Evolutionary conservation across 1,284 basidiomycete genomes (phyloP).

Genomic region (Cutaneotrichosporon cutaneum): DNA sequence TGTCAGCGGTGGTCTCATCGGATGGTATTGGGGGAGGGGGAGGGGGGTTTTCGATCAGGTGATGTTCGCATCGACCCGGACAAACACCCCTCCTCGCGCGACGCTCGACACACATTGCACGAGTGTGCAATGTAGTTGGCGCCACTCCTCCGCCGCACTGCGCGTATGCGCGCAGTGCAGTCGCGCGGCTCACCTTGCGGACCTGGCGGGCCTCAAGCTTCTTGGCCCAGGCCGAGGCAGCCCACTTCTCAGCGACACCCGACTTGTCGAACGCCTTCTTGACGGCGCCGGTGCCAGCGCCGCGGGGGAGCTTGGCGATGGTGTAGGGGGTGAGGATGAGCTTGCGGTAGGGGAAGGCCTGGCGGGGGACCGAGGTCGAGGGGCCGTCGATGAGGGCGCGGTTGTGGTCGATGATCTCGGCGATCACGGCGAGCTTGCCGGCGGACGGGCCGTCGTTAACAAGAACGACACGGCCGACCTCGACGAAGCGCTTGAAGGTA

Average conservation of each 20-base stretch:
- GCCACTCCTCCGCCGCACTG: not conserved
- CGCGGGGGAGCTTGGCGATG: conserved; percentile 83
- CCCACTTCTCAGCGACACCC: conserved; percentile 64
- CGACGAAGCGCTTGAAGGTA: conserved; percentile 95
- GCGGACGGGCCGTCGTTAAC: conserved; percentile 81
- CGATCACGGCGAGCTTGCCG: conserved; percentile 91
- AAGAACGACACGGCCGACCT: conserved; percentile 98
- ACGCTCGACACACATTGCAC: not conserved
- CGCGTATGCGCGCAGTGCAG: not conserved
- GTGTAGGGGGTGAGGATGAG: conserved; percentile 86
- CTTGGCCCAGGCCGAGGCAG: conserved; percentile 79
- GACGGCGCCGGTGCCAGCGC: conserved; percentile 74
- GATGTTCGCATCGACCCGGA: not conserved
- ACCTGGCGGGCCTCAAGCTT: conserved; percentile 75
- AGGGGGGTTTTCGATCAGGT: not conserved
- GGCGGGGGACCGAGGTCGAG: conserved; percentile 83
- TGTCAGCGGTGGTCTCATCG: conserved; percentile 8
- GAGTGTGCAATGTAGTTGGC: too few species aligned
- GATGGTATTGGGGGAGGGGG: not conserved
- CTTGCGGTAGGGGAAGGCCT: conserved; percentile 87
- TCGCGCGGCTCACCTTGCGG: conserved; percentile 59
- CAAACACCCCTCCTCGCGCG: not conserved
- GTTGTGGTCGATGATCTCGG: conserved; percentile 99
- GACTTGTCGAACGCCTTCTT: conserved; percentile 80
- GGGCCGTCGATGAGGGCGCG: conserved; percentile 96